Evolutionary conservation across 257 asterid genomes (phyloP).

Genomic region (Jasminum sambac): DNA sequence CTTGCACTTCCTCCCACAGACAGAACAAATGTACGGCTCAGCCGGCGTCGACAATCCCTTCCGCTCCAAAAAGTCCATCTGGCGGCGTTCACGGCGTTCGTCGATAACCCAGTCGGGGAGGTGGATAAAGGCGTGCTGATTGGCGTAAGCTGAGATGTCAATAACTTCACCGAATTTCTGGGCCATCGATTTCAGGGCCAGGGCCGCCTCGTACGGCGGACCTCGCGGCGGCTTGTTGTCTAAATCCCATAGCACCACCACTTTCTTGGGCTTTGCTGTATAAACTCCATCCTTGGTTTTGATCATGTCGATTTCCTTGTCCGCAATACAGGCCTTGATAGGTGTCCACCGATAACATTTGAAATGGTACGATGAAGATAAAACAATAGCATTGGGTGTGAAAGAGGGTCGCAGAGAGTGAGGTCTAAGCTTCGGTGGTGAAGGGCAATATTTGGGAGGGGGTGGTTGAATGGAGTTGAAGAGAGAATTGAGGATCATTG

Average conservation of each 20-base stretch:
- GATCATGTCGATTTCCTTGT: conserved; percentile 83
- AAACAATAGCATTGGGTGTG: conserved; percentile 11
- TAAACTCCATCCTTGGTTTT: conserved; percentile 57
- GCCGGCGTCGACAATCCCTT: conserved; percentile 44
- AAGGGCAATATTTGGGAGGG: conserved; percentile 31
- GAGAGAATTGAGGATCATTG: conserved; percentile 33
- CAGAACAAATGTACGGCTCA: conserved; percentile 68
- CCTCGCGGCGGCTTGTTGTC: conserved; percentile 98
- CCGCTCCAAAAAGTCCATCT: conserved; percentile 62
- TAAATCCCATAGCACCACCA: conserved; percentile 81
- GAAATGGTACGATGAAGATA: neutral
- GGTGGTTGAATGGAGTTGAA: conserved; percentile 36
- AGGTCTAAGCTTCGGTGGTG: conserved; percentile 14
- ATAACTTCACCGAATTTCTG: conserved; percentile 73
- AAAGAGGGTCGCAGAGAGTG: conserved; percentile 8
- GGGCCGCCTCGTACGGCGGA: conserved; percentile 85
- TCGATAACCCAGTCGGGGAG: conserved; percentile 83
- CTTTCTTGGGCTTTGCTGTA: conserved; percentile 72
- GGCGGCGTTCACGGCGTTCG: conserved; percentile 65
- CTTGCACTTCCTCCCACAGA: conserved; percentile 79
- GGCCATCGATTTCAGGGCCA: conserved; percentile 62
- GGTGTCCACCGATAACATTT: conserved; percentile 33
- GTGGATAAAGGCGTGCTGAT: conserved; percentile 88
- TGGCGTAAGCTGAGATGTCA: conserved; percentile 83
- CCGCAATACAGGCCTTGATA: conserved; percentile 42